These are phyloP conservation scores for Sapria himalayana DNA, from an alignment of 345 rosid species.

Conservation along the genomic window DNA sequence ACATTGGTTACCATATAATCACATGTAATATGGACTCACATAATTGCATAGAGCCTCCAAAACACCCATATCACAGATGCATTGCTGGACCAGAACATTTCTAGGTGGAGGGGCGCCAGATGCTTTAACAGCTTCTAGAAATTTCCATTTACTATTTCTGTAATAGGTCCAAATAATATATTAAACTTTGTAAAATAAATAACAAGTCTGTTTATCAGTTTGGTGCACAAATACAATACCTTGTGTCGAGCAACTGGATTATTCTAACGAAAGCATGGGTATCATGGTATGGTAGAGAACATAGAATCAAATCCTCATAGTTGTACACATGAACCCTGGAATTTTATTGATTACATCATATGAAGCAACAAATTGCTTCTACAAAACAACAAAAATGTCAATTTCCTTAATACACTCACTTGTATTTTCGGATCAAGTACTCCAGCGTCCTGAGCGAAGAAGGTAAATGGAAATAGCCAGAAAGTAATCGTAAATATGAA, in stretches of 20 bases:
- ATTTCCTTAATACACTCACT: slow-evolving; percentile 25
- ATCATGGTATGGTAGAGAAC: slow-evolving; percentile 75
- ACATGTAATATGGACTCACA: slow-evolving; percentile 27
- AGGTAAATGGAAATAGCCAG: slow-evolving; percentile 42
- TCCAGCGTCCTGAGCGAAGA: slow-evolving; percentile 61
- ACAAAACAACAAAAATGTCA: not conserved
- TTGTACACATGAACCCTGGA: slow-evolving; percentile 68
- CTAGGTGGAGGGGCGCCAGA: slow-evolving; percentile 87
- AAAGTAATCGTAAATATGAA: slow-evolving; percentile 43
- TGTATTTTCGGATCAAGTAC: slow-evolving; percentile 82
- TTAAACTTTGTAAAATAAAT: no score
- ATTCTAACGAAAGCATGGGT: slow-evolving; percentile 70
- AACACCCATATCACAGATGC: slow-evolving; percentile 60
- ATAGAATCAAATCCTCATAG: slow-evolving; percentile 50
- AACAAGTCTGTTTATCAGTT: no score
- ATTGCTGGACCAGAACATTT: slow-evolving; percentile 69
- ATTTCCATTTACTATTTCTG: slow-evolving; percentile 80
- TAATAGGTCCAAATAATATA: slow-evolving; percentile 3
- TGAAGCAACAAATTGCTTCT: not conserved
- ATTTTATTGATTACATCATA: slow-evolving; percentile 7
- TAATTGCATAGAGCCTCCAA: slow-evolving; percentile 62
- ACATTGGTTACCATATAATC: slow-evolving; percentile 4
- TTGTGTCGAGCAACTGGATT: slow-evolving; percentile 45
- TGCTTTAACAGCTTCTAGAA: slow-evolving; percentile 61
- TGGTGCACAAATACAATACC: no score